A percentile compares a stretch with the other conserved stretches of the same genome.
Conservation (phyloP, 2,329 filamentous ascomycete species). For the Epichloe glyceriae region DNA sequence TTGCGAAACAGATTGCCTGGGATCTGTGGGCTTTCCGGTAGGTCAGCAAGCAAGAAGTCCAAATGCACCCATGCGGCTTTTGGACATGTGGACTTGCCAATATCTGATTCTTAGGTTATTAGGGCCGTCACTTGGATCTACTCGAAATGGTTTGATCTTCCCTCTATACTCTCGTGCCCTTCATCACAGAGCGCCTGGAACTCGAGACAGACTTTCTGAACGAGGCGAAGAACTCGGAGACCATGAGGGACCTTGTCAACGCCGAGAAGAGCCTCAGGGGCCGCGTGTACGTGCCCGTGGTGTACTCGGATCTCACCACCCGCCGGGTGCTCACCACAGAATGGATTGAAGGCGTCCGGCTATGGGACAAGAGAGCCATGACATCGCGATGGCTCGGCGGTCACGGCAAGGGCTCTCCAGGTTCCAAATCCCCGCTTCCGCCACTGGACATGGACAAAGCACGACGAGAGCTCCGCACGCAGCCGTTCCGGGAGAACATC, state of each 20-base stretch:
- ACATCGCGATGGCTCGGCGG: constrained; percentile 68
- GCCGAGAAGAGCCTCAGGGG: constrained; percentile 63
- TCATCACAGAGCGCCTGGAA: constrained; percentile 81
- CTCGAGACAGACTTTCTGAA: constrained; percentile 92
- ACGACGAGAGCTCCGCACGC: constrained; percentile 33
- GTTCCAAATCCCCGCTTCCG: constrained; percentile 53
- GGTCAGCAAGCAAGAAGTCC: constrained; percentile 15
- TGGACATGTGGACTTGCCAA: not conserved
- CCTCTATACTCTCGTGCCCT: constrained; percentile 79
- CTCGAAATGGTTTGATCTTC: constrained; percentile 82
- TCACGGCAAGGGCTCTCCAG: constrained; percentile 62
- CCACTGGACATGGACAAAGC: constrained; percentile 33
- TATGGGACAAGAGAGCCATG: constrained; percentile 85
- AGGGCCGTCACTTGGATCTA: constrained; percentile 73
- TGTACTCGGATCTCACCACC: constrained; percentile 72
- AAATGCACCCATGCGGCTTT: not conserved
- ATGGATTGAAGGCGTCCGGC: constrained; percentile 88
- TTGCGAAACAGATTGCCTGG: constrained; percentile 80
- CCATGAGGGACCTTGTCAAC: constrained; percentile 66
- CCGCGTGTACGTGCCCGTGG: constrained; percentile 76
- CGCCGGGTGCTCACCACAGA: constrained; percentile 84
- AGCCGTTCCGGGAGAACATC: constrained; percentile 44
- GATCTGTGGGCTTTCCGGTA: constrained; percentile 92
- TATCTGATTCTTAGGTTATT: not conserved
- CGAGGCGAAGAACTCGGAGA: constrained; percentile 77